Evolutionary conservation across 208 protist species (phyloP).

Genomic region (Entamoeba invadens): DNA sequence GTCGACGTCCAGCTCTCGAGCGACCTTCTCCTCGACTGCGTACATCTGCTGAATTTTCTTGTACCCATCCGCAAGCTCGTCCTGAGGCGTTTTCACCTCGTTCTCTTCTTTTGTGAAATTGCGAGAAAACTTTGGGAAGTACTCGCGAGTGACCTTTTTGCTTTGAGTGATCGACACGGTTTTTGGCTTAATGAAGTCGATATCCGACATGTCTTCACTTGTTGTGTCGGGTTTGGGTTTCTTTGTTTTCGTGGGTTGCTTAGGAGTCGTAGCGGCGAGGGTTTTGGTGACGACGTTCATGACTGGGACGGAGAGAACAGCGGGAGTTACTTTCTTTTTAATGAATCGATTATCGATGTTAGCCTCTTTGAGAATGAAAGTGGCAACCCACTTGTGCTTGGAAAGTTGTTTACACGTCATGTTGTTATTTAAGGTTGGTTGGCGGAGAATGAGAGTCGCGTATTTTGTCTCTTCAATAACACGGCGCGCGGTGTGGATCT

Average conservation of each 20-base stretch:
- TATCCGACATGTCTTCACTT: background rate
- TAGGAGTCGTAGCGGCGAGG: too few relatives aligned
- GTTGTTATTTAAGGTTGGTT: background rate
- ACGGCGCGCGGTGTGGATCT: background rate
- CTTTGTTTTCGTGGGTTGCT: too few relatives aligned
- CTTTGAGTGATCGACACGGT: background rate
- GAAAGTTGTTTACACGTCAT: background rate
- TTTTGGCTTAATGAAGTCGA: background rate
- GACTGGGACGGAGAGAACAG: background rate
- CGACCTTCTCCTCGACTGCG: too few relatives aligned
- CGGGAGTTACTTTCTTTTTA: background rate
- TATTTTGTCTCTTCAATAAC: background rate
- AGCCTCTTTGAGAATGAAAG: background rate
- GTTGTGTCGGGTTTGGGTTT: background rate
- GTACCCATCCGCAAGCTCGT: too few relatives aligned
- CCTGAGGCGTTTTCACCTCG: too few relatives aligned
- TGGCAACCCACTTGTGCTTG: background rate
- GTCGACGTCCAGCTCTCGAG: too few relatives aligned
- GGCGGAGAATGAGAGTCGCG: background rate
- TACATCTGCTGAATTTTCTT: too few relatives aligned
- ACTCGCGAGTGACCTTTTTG: background rate
- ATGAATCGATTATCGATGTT: background rate
- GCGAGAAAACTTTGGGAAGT: too few relatives aligned
- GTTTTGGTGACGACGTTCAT: background rate
- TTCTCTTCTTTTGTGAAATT: too few relatives aligned